Evolutionary conservation across 2,329 filamentous ascomycete genomes (phyloP).

Genomic region (Cadophora luteo-olivacea): DNA sequence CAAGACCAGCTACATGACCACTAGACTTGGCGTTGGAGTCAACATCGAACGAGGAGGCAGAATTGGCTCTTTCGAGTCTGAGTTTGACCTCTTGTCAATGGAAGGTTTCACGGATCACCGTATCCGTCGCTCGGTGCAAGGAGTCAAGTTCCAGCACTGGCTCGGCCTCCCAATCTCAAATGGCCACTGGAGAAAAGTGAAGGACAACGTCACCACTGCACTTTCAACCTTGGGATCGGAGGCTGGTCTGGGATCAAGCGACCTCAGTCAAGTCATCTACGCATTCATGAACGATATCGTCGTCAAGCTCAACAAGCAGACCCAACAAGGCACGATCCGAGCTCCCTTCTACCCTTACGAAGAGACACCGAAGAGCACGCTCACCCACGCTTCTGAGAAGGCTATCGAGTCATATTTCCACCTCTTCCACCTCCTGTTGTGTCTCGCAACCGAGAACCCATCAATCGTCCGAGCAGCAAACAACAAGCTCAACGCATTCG

Average conservation of each 20-base stretch:
- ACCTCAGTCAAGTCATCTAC: constrained; percentile 49
- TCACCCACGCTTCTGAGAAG: constrained; percentile 57
- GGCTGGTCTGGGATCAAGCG: constrained; percentile 36
- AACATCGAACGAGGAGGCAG: constrained; percentile 2
- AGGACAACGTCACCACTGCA: constrained; percentile 36
- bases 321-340: constrained; percentile 31
- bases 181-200: constrained; percentile 52
- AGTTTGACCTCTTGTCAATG: constrained; percentile 56
- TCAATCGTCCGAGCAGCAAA: constrained; percentile 51
- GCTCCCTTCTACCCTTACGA: constrained; percentile 10
- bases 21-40: constrained; percentile 51
- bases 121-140: constrained; percentile 51
- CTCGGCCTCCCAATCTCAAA: constrained; percentile 54
- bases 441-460: constrained; percentile 49
- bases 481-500: constrained; percentile 48
- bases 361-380: constrained; percentile 46
- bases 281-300: constrained; percentile 59
- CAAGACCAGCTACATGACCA: constrained; percentile 38
- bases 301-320: constrained; percentile 52
- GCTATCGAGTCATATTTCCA: constrained; percentile 60
- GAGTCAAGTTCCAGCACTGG: constrained; percentile 51
- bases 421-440: constrained; percentile 58
- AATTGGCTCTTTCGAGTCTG: constrained; percentile 46
- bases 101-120: constrained; percentile 48
- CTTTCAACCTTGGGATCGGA: constrained; percentile 42